Evolutionary conservation across 306 rosid genomes (phyloP), one percentile per base, ranked within the genome.

Genomic region (Neltuma alba): DNA sequence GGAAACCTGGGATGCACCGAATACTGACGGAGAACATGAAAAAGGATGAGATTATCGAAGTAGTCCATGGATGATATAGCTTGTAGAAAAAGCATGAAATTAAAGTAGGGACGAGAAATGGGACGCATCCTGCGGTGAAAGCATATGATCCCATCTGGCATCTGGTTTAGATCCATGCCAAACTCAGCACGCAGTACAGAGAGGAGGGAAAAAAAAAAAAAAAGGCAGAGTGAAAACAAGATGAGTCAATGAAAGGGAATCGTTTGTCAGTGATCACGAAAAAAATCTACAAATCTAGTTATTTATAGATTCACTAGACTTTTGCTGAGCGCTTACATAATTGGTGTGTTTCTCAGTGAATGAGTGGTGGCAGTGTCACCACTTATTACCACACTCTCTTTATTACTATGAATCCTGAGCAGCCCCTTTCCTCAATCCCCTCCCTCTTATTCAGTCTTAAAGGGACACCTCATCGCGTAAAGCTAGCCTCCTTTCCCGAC

Each of bases 341-440:
- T 20, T 25, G 37, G 20, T 37, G 31, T 27, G 9, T 18, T 25
- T 38, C 67, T 13, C 65, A 0, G 7, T 28, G 63, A 25, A 57
- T 57, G 33, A 12, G 23, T 21, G 37, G 48, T 44, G 60, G 58
- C 81, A 12, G 30, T 72, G 78, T 63, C 57, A 74, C 20, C 79
- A 58, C 82, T 80, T 73, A 72, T 82, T 66, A 58, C 78, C 64
- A 66, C 57, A 2, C 9, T 16, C 40, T 40, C 31, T 55, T 25
- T 58, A 58, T 58, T 58, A 25, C 18, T 58, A 5, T 55, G 62
- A 55, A 55, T 23, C 7, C 5, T 37, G 45, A 65, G 23, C 38
- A 6, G 37, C 21, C 50, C 11, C 50, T 65, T 4, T n/a, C 28
- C 9, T 23, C 40, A 62, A 62, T 7, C 7, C 16, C 11, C 25